Base-by-base conservation (phyloP, 2,329 filamentous ascomycete genomes). In the Ophiostoma ulmi region DNA sequence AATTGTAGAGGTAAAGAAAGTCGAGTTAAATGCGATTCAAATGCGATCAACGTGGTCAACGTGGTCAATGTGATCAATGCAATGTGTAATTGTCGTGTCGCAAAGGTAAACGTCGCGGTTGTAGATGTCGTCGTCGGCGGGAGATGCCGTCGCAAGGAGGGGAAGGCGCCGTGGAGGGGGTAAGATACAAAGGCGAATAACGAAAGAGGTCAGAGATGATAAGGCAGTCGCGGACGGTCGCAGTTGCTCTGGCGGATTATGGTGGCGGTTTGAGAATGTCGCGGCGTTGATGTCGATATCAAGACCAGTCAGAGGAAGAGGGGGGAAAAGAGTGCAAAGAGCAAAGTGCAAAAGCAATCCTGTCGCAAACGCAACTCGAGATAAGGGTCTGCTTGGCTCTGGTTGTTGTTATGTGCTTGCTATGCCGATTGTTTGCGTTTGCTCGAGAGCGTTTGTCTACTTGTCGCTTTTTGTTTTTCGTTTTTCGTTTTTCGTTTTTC, bases 391-490 rank as follows among this genome's bases (percentile, higher is more conserved):
- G 58, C 6, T 6, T 35, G 36, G 5, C 55, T 35, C 44, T 48
- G 44, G 20, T 20, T 20, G 44, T 48, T 48, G 44, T 48, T 48
- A 11, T 48, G 44, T 61, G 26, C 22, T 4, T 63, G 58, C 26
- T 63, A 26, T 63, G 58, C 26, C 26, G 26, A 63, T 8, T 63
- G 58, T 63, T 26, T 63, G 58, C 26, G 58, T 63, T 63, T 63
- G 58, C 58, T 63, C 14, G 58, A 17, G 22, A 26, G 58, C 22
- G 58, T 63, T 63, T 63, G 58, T 63, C 58, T 63, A 63, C 58
- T 63, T 63, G 55, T 8, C 14, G 55, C 55, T 35, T 35, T 31
- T 31, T 26, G 26, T 17, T 61, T 61, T 61, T 61, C 55, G 55
- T 17, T 61, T 61, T 61, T 61, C 55, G 55, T 7, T 61, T 31